Conservation (phyloP, 2,329 filamentous ascomycete genomes). For the Fusarium humuli region DNA sequence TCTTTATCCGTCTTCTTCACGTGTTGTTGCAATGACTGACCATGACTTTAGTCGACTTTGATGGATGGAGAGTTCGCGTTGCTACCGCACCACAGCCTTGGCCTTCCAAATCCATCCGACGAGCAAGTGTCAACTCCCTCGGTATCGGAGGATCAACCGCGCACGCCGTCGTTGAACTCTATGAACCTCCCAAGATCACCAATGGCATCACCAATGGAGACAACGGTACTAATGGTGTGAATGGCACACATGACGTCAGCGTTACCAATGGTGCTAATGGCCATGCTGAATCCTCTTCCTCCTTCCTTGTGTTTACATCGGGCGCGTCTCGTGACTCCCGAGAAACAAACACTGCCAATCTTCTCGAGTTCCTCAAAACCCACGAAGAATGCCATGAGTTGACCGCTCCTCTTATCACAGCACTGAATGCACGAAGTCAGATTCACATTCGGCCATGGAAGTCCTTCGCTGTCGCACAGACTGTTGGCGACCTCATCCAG, state of each 20-base stretch:
- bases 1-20: background rate
- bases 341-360: conserved; percentile 31
- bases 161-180: conserved; percentile 55
- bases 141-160: conserved; percentile 61
- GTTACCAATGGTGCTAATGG: background rate
- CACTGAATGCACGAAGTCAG: conserved; percentile 39
- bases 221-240: background rate
- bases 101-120: conserved; percentile 40
- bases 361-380: conserved; percentile 28
- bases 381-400: conserved; percentile 32
- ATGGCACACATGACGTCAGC: background rate
- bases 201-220: background rate
- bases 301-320: conserved; percentile 37
- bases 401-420: conserved; percentile 26
- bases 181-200: conserved; percentile 18
- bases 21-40: conserved; percentile 6
- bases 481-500: conserved; percentile 31
- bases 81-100: conserved; percentile 36
- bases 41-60: conserved; percentile 32
- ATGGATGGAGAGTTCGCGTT: conserved; percentile 43
- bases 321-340: conserved; percentile 35
- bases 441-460: conserved; percentile 39
- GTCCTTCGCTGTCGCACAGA: conserved; percentile 38
- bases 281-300: background rate
- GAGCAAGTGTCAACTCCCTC: conserved; percentile 50